phyloP scores from a whole-genome alignment of 2,329 filamentous ascomycete genomes.

The Alternaria sp. region DNA sequence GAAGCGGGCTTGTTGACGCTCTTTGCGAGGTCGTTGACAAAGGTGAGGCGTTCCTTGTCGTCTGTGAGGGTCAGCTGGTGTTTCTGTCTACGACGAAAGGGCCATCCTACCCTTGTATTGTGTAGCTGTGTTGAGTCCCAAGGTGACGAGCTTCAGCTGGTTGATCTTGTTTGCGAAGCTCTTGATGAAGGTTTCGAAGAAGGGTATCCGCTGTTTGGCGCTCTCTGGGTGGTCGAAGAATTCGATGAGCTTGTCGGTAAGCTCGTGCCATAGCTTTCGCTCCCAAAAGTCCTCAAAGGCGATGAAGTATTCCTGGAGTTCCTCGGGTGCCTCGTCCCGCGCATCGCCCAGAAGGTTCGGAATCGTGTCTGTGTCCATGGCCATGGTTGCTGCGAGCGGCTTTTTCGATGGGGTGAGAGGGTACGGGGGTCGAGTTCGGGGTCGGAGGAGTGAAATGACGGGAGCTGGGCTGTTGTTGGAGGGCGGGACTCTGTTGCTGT shows the following conservation, averaged over 20 bases:
- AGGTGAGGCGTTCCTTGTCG: constrained; percentile 83
- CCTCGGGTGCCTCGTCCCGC: constrained; percentile 85
- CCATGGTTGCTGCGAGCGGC: constrained; percentile 35
- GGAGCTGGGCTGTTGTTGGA: constrained; percentile 17
- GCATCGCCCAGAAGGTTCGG: constrained; percentile 91
- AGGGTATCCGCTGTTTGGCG: constrained; percentile 81
- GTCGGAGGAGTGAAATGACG: constrained; percentile 14
- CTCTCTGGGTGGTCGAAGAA: constrained; percentile 89
- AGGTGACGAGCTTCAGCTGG: constrained; percentile 92
- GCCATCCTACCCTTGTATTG: constrained; percentile 76
- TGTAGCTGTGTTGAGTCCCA: constrained; percentile 86
- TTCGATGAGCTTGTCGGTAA: constrained; percentile 85
- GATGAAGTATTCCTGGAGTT: constrained; percentile 87
- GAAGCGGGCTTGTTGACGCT: constrained; percentile 93
- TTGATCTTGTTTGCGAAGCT: constrained; percentile 99
- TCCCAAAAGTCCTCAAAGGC: constrained; percentile 98
- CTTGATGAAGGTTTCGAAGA: constrained; percentile 95
- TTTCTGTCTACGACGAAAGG: constrained; percentile 41
- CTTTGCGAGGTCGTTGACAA: constrained; percentile 82
- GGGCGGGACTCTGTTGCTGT: constrained; percentile 33
- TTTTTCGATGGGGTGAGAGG: not conserved
- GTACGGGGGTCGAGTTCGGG: not conserved
- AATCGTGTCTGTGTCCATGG: constrained; percentile 88
- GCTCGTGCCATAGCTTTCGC: constrained; percentile 98
- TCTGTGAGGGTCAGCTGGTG: constrained; percentile 63